Conservation (phyloP, 495 filamentous ascomycete species). For the Aspergillus indologenus region DNA sequence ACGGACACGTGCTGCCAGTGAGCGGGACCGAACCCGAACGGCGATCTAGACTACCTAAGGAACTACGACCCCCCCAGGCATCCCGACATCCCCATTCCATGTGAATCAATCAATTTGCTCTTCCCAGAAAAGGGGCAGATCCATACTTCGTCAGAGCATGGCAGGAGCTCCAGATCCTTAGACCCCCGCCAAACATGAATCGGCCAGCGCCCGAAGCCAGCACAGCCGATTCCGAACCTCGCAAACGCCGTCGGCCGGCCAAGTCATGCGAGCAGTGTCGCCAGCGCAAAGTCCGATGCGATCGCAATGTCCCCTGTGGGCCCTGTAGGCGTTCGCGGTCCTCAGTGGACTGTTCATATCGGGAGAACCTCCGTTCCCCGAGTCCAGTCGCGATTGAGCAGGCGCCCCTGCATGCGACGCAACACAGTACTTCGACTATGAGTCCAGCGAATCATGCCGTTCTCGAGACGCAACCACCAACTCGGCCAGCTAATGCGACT, state of each 20-base stretch:
- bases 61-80: too few relatives aligned
- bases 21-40: too few relatives aligned
- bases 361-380: conserved; percentile 4
- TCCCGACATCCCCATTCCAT: too few relatives aligned
- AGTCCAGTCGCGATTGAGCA: not conserved
- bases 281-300: conserved; percentile 45
- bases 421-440: not conserved
- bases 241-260: conserved; percentile 38
- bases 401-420: not conserved
- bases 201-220: not conserved
- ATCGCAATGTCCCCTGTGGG: conserved; percentile 36
- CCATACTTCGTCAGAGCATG: not conserved
- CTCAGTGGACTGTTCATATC: conserved; percentile 25
- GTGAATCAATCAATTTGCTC: too few relatives aligned
- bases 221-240: conserved; percentile 6
- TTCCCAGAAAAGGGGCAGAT: not conserved
- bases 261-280: conserved; percentile 44
- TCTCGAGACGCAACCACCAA: not conserved
- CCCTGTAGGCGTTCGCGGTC: conserved; percentile 35
- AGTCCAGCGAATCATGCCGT: not conserved
- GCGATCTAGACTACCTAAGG: too few relatives aligned
- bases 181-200: not conserved
- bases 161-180: not conserved
- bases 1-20: too few relatives aligned
- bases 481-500: not conserved